Evolutionary conservation across 495 filamentous ascomycete genomes (phyloP).

Genomic region (Tuber microsphaerosporum): DNA sequence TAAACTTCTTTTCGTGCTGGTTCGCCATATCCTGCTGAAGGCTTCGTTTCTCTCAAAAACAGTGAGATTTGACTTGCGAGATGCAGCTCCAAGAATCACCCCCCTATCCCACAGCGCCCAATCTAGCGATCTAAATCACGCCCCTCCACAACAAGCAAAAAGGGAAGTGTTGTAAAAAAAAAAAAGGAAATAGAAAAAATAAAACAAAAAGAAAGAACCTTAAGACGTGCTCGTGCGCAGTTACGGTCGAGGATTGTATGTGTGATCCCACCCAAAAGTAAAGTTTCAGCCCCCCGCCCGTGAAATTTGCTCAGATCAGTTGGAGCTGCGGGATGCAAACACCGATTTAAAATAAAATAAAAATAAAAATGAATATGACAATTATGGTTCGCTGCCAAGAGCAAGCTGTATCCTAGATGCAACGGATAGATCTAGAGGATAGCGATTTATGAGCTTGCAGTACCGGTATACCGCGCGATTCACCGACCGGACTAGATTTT

Average conservation of each 20-base stretch:
- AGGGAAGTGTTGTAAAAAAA: not conserved
- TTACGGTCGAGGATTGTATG: not conserved
- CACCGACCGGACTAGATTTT: not conserved
- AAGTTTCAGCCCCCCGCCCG: not conserved
- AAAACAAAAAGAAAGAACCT: not conserved
- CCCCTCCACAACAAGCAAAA: not conserved
- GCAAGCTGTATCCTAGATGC: not conserved
- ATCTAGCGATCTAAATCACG: not conserved
- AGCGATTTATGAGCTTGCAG: not conserved
- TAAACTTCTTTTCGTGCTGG: constrained; percentile 22
- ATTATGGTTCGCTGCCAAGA: not conserved
- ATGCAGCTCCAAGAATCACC: not conserved
- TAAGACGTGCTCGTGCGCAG: not conserved
- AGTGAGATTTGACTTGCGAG: not conserved
- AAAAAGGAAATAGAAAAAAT: not conserved
- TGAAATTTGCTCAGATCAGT: constrained; percentile 2
- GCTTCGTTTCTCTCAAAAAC: not conserved
- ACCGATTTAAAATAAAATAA: not conserved
- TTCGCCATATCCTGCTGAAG: constrained; percentile 14
- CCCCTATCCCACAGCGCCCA: not conserved
- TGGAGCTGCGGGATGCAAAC: not conserved
- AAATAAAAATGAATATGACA: not conserved
- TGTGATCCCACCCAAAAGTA: not conserved
- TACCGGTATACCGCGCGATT: not conserved
- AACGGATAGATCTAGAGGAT: not conserved